These are phyloP conservation scores for Ophiocordyceps robertsii DNA, from an alignment of 2,329 filamentous ascomycete species.

Conservation along the genomic window DNA sequence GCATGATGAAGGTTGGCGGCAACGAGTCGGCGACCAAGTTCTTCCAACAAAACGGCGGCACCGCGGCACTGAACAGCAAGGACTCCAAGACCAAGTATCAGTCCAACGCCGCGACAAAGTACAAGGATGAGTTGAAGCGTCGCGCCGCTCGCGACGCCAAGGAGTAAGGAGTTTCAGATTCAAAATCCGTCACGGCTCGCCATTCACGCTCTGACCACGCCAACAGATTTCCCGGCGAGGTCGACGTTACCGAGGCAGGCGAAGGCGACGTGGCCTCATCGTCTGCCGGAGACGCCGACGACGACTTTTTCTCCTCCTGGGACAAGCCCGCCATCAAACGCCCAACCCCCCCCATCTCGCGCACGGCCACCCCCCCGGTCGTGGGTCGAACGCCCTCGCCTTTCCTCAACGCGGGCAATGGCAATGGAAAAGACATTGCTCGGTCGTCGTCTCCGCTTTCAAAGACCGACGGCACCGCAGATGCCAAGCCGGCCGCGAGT, in stretches of 20 bases:
- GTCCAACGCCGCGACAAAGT: constrained; percentile 84
- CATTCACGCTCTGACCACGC: constrained; percentile 11
- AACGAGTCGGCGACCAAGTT: constrained; percentile 98
- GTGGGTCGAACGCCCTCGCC: constrained; percentile 77
- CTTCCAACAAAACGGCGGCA: constrained; percentile 93
- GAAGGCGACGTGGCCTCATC: constrained; percentile 57
- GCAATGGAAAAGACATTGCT: constrained; percentile 57
- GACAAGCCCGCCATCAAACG: constrained; percentile 96
- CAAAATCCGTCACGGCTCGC: neutral
- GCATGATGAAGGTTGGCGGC: constrained; percentile 94
- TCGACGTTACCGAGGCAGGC: constrained; percentile 66
- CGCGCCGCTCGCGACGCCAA: constrained; percentile 71
- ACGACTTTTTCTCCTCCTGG: constrained; percentile 99
- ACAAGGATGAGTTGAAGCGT: constrained; percentile 91
- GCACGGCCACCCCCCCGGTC: constrained; percentile 73
- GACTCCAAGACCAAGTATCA: constrained; percentile 96
- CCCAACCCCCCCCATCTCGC: constrained; percentile 83
- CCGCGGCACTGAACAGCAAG: constrained; percentile 87
- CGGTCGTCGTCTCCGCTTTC: constrained; percentile 75
- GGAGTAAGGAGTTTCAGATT: constrained; percentile 46
- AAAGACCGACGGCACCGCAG: constrained; percentile 41
- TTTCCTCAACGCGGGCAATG: constrained; percentile 61
- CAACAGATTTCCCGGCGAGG: constrained; percentile 65
- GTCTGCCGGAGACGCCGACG: constrained; percentile 72
- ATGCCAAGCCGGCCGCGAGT: constrained; percentile 48